phyloP scores from a whole-genome alignment of 1,284 basidiomycete genomes.

The Melampsora americana region DNA sequence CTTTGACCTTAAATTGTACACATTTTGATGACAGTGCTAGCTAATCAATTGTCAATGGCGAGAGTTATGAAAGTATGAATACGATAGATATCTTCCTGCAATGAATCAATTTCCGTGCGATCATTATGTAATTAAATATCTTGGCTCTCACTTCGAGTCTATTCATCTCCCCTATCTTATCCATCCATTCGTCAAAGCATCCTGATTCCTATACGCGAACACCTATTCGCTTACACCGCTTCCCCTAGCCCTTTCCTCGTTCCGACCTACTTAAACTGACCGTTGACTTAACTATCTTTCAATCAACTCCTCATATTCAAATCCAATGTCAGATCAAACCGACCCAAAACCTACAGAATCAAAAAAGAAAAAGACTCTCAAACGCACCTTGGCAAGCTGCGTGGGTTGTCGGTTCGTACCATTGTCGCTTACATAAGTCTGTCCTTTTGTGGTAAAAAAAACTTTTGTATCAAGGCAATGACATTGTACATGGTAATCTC shows the following conservation, averaged over 20 bases:
- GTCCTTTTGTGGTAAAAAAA: background rate
- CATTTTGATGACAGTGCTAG: no score
- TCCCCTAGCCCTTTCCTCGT: background rate
- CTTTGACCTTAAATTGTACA: no score
- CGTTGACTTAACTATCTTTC: background rate
- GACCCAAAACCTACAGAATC: background rate
- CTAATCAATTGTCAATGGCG: no score
- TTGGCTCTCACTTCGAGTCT: no score
- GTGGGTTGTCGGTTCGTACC: constrained; percentile 32
- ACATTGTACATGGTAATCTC: background rate
- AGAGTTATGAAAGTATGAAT: no score
- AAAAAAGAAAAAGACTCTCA: constrained; percentile 24
- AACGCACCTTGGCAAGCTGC: constrained; percentile 33
- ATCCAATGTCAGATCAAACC: background rate
- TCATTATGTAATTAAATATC: no score
- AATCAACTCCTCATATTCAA: background rate
- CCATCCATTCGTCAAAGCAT: no score
- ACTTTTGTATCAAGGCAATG: background rate
- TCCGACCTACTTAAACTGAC: background rate
- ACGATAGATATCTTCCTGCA: no score
- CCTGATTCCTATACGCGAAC: background rate
- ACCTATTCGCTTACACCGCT: background rate
- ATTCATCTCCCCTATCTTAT: no score
- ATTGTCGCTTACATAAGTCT: background rate
- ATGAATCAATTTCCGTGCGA: no score